Percentiles rank a stretch among this genome's conserved stretches.
phyloP scores from a whole-genome alignment of 148 eudicot species.

The Fagopyrum homotropicum region DNA sequence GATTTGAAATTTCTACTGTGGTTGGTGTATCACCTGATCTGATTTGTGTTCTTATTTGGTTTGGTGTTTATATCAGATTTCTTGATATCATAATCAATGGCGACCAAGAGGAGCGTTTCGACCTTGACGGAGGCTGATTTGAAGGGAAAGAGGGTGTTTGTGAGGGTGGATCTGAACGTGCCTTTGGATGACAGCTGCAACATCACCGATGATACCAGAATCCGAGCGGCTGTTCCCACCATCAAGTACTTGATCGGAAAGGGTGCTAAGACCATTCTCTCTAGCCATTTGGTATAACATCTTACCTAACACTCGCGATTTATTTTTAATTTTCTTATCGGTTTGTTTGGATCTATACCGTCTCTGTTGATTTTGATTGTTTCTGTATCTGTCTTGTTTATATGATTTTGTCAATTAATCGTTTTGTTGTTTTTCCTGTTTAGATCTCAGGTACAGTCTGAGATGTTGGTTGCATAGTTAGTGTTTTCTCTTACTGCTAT shows the following conservation, averaged over 20 bases:
- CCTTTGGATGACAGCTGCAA: constrained; percentile 61
- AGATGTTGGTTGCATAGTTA: not conserved
- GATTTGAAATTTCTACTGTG: not conserved
- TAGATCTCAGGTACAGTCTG: not conserved
- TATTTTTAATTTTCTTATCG: not conserved
- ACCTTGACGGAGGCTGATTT: constrained; percentile 55
- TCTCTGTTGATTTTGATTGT: not conserved
- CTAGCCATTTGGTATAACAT: constrained; percentile 28
- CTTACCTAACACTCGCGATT: not conserved
- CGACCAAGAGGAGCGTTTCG: constrained; percentile 76
- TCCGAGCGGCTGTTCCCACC: constrained; percentile 86
- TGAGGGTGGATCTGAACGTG: constrained; percentile 71
- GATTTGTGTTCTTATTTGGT: not conserved
- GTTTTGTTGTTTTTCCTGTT: not conserved
- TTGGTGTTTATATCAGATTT: not conserved
- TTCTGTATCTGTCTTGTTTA: not conserved
- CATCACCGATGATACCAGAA: constrained; percentile 82
- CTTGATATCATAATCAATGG: constrained; percentile 27
- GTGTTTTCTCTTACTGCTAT: not conserved
- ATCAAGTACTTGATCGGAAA: constrained; percentile 57
- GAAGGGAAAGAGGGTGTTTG: constrained; percentile 79
- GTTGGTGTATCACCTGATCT: not conserved
- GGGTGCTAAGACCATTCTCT: constrained; percentile 77
- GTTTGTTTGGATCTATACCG: not conserved
- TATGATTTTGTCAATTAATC: not conserved